phyloP scores from a whole-genome alignment of 2,329 filamentous ascomycete species.

The Chaetomiaceae sp. region DNA sequence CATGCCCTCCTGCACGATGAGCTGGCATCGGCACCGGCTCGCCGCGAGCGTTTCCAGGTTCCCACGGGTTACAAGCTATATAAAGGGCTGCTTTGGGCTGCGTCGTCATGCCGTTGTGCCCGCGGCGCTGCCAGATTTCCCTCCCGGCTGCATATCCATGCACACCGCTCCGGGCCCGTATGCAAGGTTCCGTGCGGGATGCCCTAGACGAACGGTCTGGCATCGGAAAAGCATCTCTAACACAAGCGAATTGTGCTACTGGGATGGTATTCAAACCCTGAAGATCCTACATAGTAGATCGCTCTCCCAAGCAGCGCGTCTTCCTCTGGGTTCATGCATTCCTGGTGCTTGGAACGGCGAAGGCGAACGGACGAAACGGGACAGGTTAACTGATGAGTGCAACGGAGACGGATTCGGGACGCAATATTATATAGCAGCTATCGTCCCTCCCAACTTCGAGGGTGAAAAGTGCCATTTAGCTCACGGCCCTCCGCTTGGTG shows the following conservation, averaged over 20 bases:
- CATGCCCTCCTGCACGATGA: conserved; percentile 36
- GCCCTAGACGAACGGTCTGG: not conserved
- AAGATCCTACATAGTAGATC: too few relatives aligned
- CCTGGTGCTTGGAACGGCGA: too few relatives aligned
- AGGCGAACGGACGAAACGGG: too few relatives aligned
- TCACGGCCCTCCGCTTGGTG: too few relatives aligned
- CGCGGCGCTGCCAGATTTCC: conserved; percentile 13
- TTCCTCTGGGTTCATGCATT: too few relatives aligned
- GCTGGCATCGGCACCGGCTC: conserved; percentile 30
- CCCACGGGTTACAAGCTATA: conserved; percentile 25
- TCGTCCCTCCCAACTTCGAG: too few relatives aligned
- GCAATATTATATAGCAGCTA: too few relatives aligned
- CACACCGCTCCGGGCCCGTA: conserved; percentile 10
- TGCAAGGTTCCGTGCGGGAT: conserved; percentile 11
- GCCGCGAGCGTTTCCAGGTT: conserved; percentile 26
- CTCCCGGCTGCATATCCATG: conserved; percentile 13
- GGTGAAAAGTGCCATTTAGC: too few relatives aligned
- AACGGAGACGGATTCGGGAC: too few relatives aligned
- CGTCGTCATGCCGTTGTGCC: conserved; percentile 22
- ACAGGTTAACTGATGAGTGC: too few relatives aligned
- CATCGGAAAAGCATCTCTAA: not conserved
- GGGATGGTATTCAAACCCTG: too few relatives aligned
- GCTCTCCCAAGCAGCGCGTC: too few relatives aligned
- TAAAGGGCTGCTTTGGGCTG: conserved; percentile 22
- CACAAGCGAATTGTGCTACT: not conserved